Percentiles rank a stretch among this genome's conserved stretches.
These are phyloP conservation scores for Rubia peregrina DNA, from an alignment of 305 asterid genomes.

Conservation along the genomic window DNA sequence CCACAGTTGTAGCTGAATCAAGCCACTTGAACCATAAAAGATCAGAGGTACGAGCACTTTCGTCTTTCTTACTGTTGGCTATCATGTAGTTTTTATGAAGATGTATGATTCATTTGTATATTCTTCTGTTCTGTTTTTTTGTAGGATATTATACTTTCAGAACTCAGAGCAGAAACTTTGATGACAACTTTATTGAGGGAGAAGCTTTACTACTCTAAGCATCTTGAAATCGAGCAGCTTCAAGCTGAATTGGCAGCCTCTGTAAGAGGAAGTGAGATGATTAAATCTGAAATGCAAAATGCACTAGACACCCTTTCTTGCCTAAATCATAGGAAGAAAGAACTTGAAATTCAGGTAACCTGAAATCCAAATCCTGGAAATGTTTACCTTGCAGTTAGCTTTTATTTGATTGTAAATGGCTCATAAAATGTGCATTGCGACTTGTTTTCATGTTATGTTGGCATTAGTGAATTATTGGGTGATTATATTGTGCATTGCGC, in stretches of 20 bases:
- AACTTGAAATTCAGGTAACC: conserved; percentile 74
- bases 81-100: conserved; percentile 1
- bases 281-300: conserved; percentile 77
- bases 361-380: neutral
- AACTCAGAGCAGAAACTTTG: conserved; percentile 73
- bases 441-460: neutral
- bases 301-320: conserved; percentile 71
- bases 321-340: conserved; percentile 69
- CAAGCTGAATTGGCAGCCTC: conserved; percentile 92
- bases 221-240: conserved; percentile 70
- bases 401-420: neutral
- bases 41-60: conserved; percentile 40
- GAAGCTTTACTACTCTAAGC: conserved; percentile 78
- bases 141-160: conserved; percentile 58
- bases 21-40: conserved; percentile 26
- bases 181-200: conserved; percentile 72
- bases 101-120: conserved; percentile 1
- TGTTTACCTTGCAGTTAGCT: neutral
- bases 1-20: conserved; percentile 23
- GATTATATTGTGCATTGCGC: neutral
- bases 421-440: neutral
- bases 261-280: conserved; percentile 69
- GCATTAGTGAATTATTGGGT: neutral
- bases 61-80: conserved; percentile 9
- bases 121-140: conserved; percentile 11